A percentile compares a stretch with the other conserved stretches of the same genome.
Conservation (phyloP, 192 early-diverging fungal genomes). For the Coemansia nantahalensis region DNA sequence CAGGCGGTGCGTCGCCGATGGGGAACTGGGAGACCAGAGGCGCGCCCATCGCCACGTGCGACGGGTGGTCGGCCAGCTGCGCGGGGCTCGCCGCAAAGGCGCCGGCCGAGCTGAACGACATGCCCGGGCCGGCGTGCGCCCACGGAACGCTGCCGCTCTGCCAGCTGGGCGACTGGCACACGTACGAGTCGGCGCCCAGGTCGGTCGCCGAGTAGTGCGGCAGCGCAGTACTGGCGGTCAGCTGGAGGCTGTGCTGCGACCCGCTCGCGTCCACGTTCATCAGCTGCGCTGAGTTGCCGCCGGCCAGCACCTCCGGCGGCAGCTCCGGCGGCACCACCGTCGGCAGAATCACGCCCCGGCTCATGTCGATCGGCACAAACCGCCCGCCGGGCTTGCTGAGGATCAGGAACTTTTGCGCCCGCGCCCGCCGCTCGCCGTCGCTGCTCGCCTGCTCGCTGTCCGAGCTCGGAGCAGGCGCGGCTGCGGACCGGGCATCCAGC, state of each 20-base stretch:
- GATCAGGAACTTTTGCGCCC: constrained; percentile 36
- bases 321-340: constrained; percentile 39
- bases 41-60: not conserved
- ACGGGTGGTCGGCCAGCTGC: not conserved
- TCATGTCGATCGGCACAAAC: constrained; percentile 54
- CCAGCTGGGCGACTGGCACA: constrained; percentile 46
- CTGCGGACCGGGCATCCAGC: too few relatives aligned
- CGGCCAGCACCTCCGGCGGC: constrained; percentile 15
- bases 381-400: constrained; percentile 53
- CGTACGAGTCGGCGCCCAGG: constrained; percentile 24
- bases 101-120: constrained; percentile 21
- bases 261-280: constrained; percentile 44
- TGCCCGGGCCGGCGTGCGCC: constrained; percentile 10
- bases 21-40: not conserved
- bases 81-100: constrained; percentile 18
- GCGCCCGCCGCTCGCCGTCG: not conserved
- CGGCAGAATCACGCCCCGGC: constrained; percentile 28
- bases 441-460: not conserved
- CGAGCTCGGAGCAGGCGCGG: too few relatives aligned
- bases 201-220: constrained; percentile 18
- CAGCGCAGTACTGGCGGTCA: constrained; percentile 15
- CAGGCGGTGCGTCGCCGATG: not conserved
- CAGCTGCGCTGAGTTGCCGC: constrained; percentile 43
- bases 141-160: constrained; percentile 43
- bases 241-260: constrained; percentile 23